Conservation (phyloP, 768 basidiomycete species). For the Mycena rosella region DNA sequence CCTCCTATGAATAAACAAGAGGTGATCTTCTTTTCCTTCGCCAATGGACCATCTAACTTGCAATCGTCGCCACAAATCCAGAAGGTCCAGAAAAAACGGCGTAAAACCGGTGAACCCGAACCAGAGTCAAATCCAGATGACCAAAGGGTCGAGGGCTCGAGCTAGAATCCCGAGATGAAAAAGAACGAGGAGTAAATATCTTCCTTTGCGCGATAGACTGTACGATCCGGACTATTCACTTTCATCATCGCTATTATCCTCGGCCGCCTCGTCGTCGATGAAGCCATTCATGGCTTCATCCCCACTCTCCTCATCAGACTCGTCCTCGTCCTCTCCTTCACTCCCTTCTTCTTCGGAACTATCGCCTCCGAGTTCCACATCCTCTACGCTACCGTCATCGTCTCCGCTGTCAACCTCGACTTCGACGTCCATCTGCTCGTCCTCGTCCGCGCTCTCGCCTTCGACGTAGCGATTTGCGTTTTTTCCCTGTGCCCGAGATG, state of each 20-base stretch:
- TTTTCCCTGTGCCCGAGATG: slow-evolving; percentile 49
- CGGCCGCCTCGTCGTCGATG: slow-evolving; percentile 71
- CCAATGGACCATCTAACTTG: slow-evolving; percentile 25
- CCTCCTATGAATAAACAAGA: slow-evolving; percentile 22
- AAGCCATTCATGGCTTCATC: slow-evolving; percentile 55
- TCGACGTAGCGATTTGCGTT: slow-evolving; percentile 74
- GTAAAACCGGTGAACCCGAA: slow-evolving; percentile 19
- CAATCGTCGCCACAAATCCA: slow-evolving; percentile 20
- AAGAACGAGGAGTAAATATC: slow-evolving; percentile 13
- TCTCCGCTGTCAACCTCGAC: slow-evolving; percentile 73
- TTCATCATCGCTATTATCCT: slow-evolving; percentile 68
- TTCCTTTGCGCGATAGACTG: slow-evolving; percentile 31
- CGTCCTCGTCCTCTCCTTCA: slow-evolving; percentile 60
- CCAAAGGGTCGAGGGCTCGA: slow-evolving; percentile 19
- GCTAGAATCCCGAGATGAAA: slow-evolving; percentile 31
- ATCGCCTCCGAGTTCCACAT: slow-evolving; percentile 78
- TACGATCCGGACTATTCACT: slow-evolving; percentile 56
- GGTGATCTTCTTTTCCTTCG: slow-evolving; percentile 13
- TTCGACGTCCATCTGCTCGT: slow-evolving; percentile 68
- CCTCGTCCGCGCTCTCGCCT: slow-evolving; percentile 83
- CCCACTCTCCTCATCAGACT: slow-evolving; percentile 52
- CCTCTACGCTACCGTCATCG: slow-evolving; percentile 83
- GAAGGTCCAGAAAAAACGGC: slow-evolving; percentile 28
- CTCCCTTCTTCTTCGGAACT: slow-evolving; percentile 66
- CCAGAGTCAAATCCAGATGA: background rate